Percentiles rank a stretch among this genome's conserved stretches.
phyloP scores from a whole-genome alignment of 2,329 filamentous ascomycete genomes.

The Calonectria naviculata region DNA sequence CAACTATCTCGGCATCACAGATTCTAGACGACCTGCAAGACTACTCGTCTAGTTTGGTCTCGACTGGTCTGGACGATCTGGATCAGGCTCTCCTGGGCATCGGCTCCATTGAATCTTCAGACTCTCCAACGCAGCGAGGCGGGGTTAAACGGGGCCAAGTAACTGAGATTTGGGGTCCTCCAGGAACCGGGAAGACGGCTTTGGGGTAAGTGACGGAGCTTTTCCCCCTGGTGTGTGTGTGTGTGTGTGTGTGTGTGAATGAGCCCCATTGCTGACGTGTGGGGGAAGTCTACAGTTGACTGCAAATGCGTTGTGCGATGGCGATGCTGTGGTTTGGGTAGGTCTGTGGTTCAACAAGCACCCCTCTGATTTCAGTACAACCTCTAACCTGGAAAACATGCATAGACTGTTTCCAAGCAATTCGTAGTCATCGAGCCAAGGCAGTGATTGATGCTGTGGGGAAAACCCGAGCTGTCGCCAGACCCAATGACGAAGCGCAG shows the following conservation, averaged over 20 bases:
- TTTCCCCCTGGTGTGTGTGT: conserved; percentile 32
- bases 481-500: conserved; percentile 14
- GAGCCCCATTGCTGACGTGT: conserved; percentile 21
- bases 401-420: conserved; percentile 61
- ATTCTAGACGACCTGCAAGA: conserved; percentile 71
- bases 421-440: conserved; percentile 42
- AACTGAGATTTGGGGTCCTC: conserved; percentile 89
- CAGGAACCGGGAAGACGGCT: conserved; percentile 86
- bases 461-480: conserved; percentile 12
- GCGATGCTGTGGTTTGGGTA: conserved; percentile 81
- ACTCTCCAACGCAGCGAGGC: conserved; percentile 43
- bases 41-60: conserved; percentile 61
- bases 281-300: conserved; percentile 74
- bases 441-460: conserved; percentile 37
- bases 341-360: conserved; percentile 64
- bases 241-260: too few species aligned
- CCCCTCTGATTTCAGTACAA: not conserved
- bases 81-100: conserved; percentile 56
- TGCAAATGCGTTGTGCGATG: conserved; percentile 69
- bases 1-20: conserved; percentile 81
- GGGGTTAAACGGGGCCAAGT: conserved; percentile 82
- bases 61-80: conserved; percentile 66
- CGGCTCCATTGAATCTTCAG: conserved; percentile 21
- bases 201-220: conserved; percentile 70
- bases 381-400: conserved; percentile 15